Base-by-base conservation (phyloP, 306 rosid species). In the Lathyrus oleraceus region DNA sequence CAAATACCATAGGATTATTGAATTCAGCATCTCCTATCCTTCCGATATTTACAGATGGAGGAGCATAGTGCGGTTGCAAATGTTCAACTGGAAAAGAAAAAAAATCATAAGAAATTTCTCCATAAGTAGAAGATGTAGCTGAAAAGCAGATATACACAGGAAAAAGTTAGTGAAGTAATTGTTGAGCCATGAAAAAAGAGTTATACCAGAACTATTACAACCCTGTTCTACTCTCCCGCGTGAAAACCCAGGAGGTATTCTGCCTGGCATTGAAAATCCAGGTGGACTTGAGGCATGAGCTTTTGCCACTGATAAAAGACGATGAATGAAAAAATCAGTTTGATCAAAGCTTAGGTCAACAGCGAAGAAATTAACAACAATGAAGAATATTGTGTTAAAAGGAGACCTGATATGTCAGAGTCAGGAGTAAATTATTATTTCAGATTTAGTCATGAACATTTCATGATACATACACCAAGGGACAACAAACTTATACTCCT, bases 241-340 rank as follows among this genome's bases (percentile, higher is more conserved):
- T 1, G 77, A 84, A 81, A 80, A 83, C 25, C 82, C 87, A 51
- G 87, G 85, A 73, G 87, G 85, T 53, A 56, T 12, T 77, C 82
- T 77, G 76, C 73, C 75, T 20, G 87, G 57, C 73, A 65, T 14
- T 44, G 82, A 39, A 70, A 83, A 80, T 70, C 82, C 87, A 4
- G 85, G 87, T 27, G 87, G 83, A 54, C 61, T 43, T 14, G 83
- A 65, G 61, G 80, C 65, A 74, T 70, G 82, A 60, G 80, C 74
- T 52, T 70, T 80, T 28, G 83, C 61, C 79, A 75, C 70, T 69
- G 79, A 43, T 23, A 69, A 57, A 70, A 44, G 65, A 57, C 39
- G 69, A 20, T 25, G 27, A 58, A 70, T 20, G 57, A 43, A 68
- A 68, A 63, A 7, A 38, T 81, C 69, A 81, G 70, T 58, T 23